Base-by-base conservation (phyloP, 1,284 basidiomycete genomes). In the Coniferiporia weirii region DNA sequence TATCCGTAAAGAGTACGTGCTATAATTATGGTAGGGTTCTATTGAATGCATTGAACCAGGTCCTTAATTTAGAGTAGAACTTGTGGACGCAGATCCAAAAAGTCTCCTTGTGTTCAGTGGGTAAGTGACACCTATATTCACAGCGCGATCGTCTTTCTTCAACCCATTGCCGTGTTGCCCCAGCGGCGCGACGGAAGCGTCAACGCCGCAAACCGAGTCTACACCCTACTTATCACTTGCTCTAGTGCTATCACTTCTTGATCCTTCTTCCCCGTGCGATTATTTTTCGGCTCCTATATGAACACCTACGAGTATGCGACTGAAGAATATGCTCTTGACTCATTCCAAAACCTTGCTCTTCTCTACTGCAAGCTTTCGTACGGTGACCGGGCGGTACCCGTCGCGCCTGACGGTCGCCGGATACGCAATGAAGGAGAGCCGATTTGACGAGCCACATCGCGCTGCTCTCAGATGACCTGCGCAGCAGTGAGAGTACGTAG, bases 271-370 rank as follows among this genome's bases (percentile, higher is more conserved):
- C 40, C 66, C 73, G 70, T 73, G 27, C 38, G 76, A 77, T 64
- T n/a, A n/a, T n/a, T n/a, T n/a, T n/a, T 34, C 40, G 27, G 55
- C 62, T 19, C 44, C 47, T 52, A 66, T 15, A 32, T 61, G 4
- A 53, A 59, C 32, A 19, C 63, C 35, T 40, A 34, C 84, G 85
- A 34, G 84, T 83, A 40, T 89, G 90, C n/a, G 6, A 93, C 91
- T 3, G 94, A 98, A 73, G 85, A 91, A 65, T 89, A 87, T 70
- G 93, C 96, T 10, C 78, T 98, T 34, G 95, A 98, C 75, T 95
- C 91, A 36, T 96, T 84, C 74, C 87, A 97, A 74, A 98, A 98
- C 72, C 75, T 98, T 27, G 12, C 73, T 98, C 17, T 98, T 97
- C 73, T 91, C 91, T 10, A 79, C 97, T 59, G 93, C 93, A 36